Evolutionary conservation across 2,329 filamentous ascomycete species (phyloP), one percentile per base, ranked within the genome.

Genomic region (Penicillium corylophilum): DNA sequence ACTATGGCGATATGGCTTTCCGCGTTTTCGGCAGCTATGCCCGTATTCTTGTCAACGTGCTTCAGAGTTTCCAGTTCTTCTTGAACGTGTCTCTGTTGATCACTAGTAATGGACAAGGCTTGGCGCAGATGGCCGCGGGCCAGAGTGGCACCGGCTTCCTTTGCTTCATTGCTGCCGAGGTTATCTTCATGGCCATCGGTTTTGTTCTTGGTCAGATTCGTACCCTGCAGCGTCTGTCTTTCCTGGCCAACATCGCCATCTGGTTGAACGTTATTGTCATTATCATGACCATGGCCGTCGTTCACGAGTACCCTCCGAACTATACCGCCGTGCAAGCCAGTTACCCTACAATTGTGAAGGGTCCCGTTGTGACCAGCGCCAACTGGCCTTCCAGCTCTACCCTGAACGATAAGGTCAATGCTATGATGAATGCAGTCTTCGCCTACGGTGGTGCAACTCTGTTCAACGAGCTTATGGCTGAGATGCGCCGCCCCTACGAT

Each of bases 131-230:
- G 77, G 48, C 73, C 1, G 28, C 31, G 2, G 55, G 55, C 38
- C n/a, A 48, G 8, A 54, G 45, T 39, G 50, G 51, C 35, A 43
- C 50, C 3, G 55, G 74, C 53, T 74, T 73, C 46, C 64, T 83
- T 16, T 84, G 81, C 68, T 84, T 79, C 64, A 72, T 77, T 39
- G 74, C 77, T 10, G 82, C 79, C 56, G 73, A 77, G 26, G 60
- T 82, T 31, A 70, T 83, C 16, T 81, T 79, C 60, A 74, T 76
- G 50, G 56, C 76, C 10, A 71, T 71, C 13, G 81, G 82, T 9
- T 79, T 82, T 50, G n/a, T 81, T 7, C 54, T 83, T 3, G 79
- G 79, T 3, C 81, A 83, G 59, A 78, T 85, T 46, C 74, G 82
- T 12, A 83, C 80, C 0, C 69, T 84, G 39, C 76, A 58, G 18